Percentiles rank a stretch among this genome's conserved stretches.
Conservation (phyloP, 2,329 filamentous ascomycete genomes). For the Sclerotinia glacialis region DNA sequence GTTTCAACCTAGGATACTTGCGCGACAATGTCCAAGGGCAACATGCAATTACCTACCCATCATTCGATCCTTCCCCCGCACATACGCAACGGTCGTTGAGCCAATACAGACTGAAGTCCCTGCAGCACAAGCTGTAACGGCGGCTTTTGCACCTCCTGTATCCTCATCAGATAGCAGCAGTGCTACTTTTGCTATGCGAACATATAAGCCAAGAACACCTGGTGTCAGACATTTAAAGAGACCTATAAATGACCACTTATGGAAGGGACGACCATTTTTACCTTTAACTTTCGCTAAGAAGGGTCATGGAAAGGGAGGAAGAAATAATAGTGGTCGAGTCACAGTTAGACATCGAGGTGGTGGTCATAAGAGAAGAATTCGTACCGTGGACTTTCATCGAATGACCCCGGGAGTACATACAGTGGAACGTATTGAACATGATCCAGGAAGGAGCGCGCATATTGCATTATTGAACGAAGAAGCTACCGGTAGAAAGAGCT, state of each 20-base stretch:
- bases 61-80: constrained; percentile 45
- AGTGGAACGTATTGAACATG: constrained; percentile 94
- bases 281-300: constrained; percentile 88
- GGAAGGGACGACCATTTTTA: constrained; percentile 83
- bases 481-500: constrained; percentile 72
- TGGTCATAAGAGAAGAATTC: constrained; percentile 86
- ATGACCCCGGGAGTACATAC: constrained; percentile 75
- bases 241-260: constrained; percentile 93
- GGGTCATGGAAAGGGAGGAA: constrained; percentile 86
- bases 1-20: constrained; percentile 64
- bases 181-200: constrained; percentile 56
- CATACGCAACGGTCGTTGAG: constrained; percentile 50
- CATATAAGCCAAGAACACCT: constrained; percentile 90
- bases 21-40: constrained; percentile 45
- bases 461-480: constrained; percentile 81
- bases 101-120: constrained; percentile 41
- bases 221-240: constrained; percentile 88
- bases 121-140: constrained; percentile 40
- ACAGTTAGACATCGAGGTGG: constrained; percentile 91
- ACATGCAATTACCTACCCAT: constrained; percentile 48
- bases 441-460: constrained; percentile 88
- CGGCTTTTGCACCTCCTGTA: constrained; percentile 47
- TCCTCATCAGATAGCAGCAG: constrained; percentile 42
- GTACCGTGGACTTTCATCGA: constrained; percentile 85
- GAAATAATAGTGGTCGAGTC: constrained; percentile 81